Evolutionary conservation across 75 land plant species (phyloP).

Genomic region (Sequoiadendron giganteum): DNA sequence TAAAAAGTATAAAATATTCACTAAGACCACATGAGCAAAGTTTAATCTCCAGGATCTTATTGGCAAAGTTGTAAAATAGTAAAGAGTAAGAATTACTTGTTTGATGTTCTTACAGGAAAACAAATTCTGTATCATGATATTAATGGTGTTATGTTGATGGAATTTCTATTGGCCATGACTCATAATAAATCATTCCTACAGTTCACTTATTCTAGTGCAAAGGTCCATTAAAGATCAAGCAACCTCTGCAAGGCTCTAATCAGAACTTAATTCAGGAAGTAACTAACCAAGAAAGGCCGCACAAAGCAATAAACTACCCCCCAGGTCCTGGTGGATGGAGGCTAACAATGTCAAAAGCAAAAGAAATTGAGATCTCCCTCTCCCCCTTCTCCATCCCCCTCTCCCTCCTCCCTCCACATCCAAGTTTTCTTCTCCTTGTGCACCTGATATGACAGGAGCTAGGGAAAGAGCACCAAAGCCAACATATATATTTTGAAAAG

Average conservation of each 20-base stretch:
- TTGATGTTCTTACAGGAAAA: too few relatives aligned
- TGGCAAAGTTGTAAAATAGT: not conserved
- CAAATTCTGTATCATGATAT: too few relatives aligned
- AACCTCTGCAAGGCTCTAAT: not conserved
- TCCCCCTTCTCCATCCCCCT: not conserved
- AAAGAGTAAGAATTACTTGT: not conserved
- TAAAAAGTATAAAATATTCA: too few relatives aligned
- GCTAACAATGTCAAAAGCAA: not conserved
- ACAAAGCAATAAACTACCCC: not conserved
- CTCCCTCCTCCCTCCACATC: not conserved
- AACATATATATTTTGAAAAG: too few relatives aligned
- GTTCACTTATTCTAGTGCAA: not conserved
- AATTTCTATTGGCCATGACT: not conserved
- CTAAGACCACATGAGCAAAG: not conserved
- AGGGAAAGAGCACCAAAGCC: not conserved
- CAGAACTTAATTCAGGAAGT: not conserved
- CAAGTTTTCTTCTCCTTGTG: not conserved
- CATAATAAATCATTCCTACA: not conserved
- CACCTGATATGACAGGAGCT: not conserved
- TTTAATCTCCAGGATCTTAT: not conserved
- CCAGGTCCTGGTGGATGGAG: not conserved
- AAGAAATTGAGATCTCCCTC: not conserved
- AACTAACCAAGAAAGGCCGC: not conserved
- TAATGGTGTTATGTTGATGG: not conserved
- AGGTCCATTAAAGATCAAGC: not conserved